These are phyloP conservation scores for Barnettozyma hawaiiensis DNA, from an alignment of 1,139 yeast genomes.

Conservation along the genomic window DNA sequence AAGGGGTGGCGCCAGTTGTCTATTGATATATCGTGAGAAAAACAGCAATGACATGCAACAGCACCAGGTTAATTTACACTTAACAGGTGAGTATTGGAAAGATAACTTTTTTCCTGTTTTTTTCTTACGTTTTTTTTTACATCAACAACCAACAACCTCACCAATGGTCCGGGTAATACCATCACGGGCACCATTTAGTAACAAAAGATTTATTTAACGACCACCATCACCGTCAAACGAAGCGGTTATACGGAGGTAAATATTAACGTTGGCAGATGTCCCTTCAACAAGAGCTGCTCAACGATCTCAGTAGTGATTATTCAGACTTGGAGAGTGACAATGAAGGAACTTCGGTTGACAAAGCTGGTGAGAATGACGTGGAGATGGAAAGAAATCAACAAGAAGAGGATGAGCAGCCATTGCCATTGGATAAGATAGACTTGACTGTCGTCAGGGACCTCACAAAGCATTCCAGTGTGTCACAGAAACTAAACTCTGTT, in stretches of 20 bases:
- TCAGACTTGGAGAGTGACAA: conserved; percentile 17
- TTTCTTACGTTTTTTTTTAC: neutral
- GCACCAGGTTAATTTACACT: conserved; percentile 10
- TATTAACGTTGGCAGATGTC: conserved; percentile 12
- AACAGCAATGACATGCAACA: conserved; percentile 19
- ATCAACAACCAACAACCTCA: neutral
- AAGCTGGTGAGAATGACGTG: neutral
- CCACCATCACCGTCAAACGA: too few relatives aligned
- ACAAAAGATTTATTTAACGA: too few relatives aligned
- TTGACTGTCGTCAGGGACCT: conserved; percentile 14
- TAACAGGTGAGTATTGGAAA: neutral
- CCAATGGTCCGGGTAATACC: neutral
- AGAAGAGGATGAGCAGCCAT: conserved; percentile 4
- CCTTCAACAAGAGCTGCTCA: conserved; percentile 26
- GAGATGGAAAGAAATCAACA: neutral
- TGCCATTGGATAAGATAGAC: conserved; percentile 9
- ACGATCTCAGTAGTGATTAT: conserved; percentile 30
- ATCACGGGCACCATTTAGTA: too few relatives aligned
- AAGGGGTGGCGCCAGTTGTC: conserved; percentile 7
- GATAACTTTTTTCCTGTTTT: too few relatives aligned
- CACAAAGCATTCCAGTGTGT: conserved; percentile 12
- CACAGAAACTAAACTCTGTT: conserved; percentile 14
- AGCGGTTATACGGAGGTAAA: too few relatives aligned
- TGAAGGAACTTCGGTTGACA: neutral
- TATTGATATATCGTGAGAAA: conserved; percentile 2